These are phyloP conservation scores for Penicillium rolfsii DNA, from an alignment of 2,329 filamentous ascomycete species.

Conservation along the genomic window DNA sequence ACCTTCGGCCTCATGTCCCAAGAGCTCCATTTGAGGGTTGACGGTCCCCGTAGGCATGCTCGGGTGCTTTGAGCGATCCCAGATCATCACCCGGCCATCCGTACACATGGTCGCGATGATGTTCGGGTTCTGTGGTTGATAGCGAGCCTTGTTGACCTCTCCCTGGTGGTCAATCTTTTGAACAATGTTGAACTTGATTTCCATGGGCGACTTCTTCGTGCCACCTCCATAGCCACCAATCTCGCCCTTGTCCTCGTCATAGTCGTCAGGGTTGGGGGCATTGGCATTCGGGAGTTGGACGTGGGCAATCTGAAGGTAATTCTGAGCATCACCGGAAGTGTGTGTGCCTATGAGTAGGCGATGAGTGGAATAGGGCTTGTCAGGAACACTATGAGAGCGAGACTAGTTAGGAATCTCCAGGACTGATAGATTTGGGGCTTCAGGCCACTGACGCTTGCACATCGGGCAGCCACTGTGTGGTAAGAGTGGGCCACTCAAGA, in stretches of 20 bases:
- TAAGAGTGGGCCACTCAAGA: slow-evolving; percentile 95
- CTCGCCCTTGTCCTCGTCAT: slow-evolving; percentile 89
- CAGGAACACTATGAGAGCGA: slow-evolving; percentile 61
- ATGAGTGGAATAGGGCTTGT: slow-evolving; percentile 85
- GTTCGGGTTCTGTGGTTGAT: slow-evolving; percentile 96
- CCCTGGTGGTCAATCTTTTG: slow-evolving; percentile 96
- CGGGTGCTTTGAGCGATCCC: slow-evolving; percentile 93
- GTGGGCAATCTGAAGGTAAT: slow-evolving; percentile 93
- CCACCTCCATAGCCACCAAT: slow-evolving; percentile 86
- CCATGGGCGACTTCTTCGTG: slow-evolving; percentile 67
- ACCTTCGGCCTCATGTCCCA: slow-evolving; percentile 84
- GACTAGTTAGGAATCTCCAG: slow-evolving; percentile 5
- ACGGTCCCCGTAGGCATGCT: slow-evolving; percentile 73
- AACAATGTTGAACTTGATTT: slow-evolving; percentile 84
- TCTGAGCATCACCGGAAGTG: slow-evolving; percentile 80
- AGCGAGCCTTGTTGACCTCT: slow-evolving; percentile 97
- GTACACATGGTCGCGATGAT: slow-evolving; percentile 92
- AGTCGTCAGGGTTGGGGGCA: slow-evolving; percentile 73
- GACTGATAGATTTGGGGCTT: not conserved
- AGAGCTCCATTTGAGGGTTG: slow-evolving; percentile 80
- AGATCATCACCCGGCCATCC: slow-evolving; percentile 86
- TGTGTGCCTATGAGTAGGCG: slow-evolving; percentile 92
- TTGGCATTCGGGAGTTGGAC: slow-evolving; percentile 85
- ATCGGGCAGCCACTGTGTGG: slow-evolving; percentile 97
- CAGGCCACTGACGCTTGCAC: slow-evolving; percentile 67